Conservation (phyloP, 2,329 filamentous ascomycete species). For the Arthrobotrys entomopaga region DNA sequence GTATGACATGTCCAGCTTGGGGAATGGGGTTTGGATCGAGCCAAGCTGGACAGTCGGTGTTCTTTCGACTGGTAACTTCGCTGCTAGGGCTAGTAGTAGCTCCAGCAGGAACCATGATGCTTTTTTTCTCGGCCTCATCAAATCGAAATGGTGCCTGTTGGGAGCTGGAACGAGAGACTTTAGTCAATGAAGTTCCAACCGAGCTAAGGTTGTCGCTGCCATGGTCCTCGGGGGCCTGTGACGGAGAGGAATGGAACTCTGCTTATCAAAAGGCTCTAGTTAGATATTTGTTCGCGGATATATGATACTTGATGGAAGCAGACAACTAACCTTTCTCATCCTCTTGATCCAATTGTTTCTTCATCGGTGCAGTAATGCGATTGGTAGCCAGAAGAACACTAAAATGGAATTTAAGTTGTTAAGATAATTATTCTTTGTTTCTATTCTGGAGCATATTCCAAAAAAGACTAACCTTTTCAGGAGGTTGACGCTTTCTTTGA, state of each 20-base stretch:
- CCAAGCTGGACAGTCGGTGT: not conserved
- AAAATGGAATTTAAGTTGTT: too few species aligned
- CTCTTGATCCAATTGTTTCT: not conserved
- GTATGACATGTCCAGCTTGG: not conserved
- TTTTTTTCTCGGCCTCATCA: not conserved
- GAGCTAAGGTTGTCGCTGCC: conserved; percentile 23
- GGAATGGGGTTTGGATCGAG: not conserved
- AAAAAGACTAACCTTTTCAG: conserved; percentile 18
- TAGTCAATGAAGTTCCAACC: conserved; percentile 29
- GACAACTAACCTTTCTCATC: conserved; percentile 13
- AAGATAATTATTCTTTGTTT: too few species aligned
- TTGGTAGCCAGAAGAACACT: conserved; percentile 9
- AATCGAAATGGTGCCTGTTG: not conserved
- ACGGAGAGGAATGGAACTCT: not conserved
- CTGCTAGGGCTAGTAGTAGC: not conserved
- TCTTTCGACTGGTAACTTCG: not conserved
- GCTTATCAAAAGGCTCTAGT: conserved; percentile 10
- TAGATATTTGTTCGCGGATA: too few species aligned
- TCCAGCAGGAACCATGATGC: not conserved
- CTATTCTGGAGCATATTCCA: too few species aligned
- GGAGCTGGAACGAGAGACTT: conserved; percentile 7
- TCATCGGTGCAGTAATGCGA: too few species aligned
- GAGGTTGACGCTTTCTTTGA: conserved; percentile 19
- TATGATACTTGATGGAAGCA: conserved; percentile 1
- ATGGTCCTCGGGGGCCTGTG: not conserved